A percentile compares a stretch with the other conserved stretches of the same genome.
These are phyloP conservation scores for Meyerozyma elateridarum DNA, from an alignment of 1,139 yeast genomes.

Conservation along the genomic window DNA sequence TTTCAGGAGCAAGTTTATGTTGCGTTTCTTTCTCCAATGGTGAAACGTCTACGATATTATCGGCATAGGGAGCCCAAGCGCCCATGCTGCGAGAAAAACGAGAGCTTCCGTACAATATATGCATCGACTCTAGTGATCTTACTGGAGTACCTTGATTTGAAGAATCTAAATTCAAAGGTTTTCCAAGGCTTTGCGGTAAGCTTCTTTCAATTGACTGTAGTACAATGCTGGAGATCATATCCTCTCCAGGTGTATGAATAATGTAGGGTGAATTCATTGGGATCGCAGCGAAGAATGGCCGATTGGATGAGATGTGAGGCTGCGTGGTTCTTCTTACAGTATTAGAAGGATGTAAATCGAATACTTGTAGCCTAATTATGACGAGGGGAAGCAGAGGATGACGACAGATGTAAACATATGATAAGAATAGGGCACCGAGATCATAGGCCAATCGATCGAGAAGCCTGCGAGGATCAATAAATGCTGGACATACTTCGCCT, in stretches of 20 bases:
- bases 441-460: slow-evolving; percentile 43
- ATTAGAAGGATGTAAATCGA: slow-evolving; percentile 42
- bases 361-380: slow-evolving; percentile 62
- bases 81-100: slow-evolving; percentile 59
- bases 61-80: slow-evolving; percentile 68
- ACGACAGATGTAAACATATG: slow-evolving; percentile 62
- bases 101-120: slow-evolving; percentile 55
- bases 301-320: slow-evolving; percentile 47
- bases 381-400: slow-evolving; percentile 61
- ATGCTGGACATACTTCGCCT: slow-evolving; percentile 29
- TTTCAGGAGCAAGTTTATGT: slow-evolving; percentile 16
- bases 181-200: slow-evolving; percentile 36
- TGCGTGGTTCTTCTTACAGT: slow-evolving; percentile 14
- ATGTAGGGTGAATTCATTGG: slow-evolving; percentile 66
- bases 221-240: slow-evolving; percentile 47
- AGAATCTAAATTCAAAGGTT: slow-evolving; percentile 23
- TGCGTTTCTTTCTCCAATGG: slow-evolving; percentile 46
- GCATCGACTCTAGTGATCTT: slow-evolving; percentile 49
- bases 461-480: slow-evolving; percentile 42
- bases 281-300: slow-evolving; percentile 61
- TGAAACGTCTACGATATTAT: slow-evolving; percentile 54
- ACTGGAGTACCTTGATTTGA: slow-evolving; percentile 42
- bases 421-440: slow-evolving; percentile 45
- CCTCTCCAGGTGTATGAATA: slow-evolving; percentile 51
- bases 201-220: slow-evolving; percentile 55